A percentile compares a stretch with the other conserved stretches of the same genome.
Evolutionary conservation across 768 basidiomycete genomes (phyloP).

Genomic region (Suillus subluteus): DNA sequence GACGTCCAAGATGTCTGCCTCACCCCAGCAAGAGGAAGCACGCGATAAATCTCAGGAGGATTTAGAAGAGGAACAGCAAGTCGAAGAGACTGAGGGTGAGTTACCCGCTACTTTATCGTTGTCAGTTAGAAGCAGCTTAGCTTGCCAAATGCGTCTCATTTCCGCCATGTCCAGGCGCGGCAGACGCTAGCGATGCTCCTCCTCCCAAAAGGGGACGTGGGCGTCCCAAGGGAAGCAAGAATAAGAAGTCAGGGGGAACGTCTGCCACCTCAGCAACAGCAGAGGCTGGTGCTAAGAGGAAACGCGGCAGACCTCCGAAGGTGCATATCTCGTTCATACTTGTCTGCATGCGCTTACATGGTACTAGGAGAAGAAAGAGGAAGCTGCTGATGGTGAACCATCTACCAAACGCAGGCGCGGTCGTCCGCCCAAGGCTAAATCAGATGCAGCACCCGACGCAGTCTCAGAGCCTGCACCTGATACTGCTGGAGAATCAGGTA

Average conservation of each 20-base stretch:
- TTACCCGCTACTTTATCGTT: constrained; percentile 16
- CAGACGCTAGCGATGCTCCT: constrained; percentile 40
- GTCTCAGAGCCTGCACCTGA: constrained; percentile 28
- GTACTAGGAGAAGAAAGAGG: constrained; percentile 38
- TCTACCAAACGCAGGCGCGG: constrained; percentile 71
- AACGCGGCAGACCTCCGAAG: constrained; percentile 56
- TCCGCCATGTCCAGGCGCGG: constrained; percentile 39
- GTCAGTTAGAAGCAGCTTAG: constrained; percentile 18
- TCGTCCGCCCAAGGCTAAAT: constrained; percentile 73
- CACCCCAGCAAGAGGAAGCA: constrained; percentile 57
- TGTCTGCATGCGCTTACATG: constrained; percentile 24
- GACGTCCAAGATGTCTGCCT: constrained; percentile 58
- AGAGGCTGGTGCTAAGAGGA: constrained; percentile 42
- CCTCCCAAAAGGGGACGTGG: constrained; percentile 81
- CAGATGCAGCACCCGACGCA: constrained; percentile 43
- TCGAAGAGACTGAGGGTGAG: constrained; percentile 37
- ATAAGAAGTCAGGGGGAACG: constrained; percentile 52
- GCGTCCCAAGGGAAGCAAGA: constrained; percentile 88
- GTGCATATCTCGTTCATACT: constrained; percentile 33
- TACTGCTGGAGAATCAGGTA: constrained; percentile 49
- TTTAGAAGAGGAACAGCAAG: constrained; percentile 48
- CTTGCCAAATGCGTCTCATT: constrained; percentile 22
- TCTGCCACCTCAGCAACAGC: constrained; percentile 32
- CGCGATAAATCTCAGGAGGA: constrained; percentile 64
- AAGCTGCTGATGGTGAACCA: constrained; percentile 55